phyloP scores from a whole-genome alignment of 805 yeast genomes.

The Saccharomyces paradoxus region DNA sequence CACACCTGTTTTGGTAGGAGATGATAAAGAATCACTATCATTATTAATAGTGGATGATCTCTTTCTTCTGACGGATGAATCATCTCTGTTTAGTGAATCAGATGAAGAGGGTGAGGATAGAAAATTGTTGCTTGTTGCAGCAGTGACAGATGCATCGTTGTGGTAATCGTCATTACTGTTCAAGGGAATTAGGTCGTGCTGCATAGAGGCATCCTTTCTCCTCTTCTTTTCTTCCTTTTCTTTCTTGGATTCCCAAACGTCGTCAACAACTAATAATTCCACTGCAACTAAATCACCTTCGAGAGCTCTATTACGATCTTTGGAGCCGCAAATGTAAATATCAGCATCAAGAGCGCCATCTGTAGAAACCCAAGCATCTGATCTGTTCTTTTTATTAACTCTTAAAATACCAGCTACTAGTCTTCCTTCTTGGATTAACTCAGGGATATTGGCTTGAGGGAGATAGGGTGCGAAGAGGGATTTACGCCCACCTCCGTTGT shows the following conservation, averaged over 20 bases:
- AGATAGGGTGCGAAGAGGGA: constrained; percentile 92
- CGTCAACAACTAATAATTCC: constrained; percentile 88
- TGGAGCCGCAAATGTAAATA: constrained; percentile 94
- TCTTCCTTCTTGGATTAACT: constrained; percentile 78
- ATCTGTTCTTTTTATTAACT: constrained; percentile 91
- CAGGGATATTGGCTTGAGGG: constrained; percentile 89
- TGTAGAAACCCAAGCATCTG: constrained; percentile 97
- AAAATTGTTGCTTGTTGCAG: constrained; percentile 16
- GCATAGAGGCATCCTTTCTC: constrained; percentile 54
- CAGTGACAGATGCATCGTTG: constrained; percentile 65
- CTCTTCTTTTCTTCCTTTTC: constrained; percentile 97
- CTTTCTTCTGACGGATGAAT: constrained; percentile 11
- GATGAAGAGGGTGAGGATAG: constrained; percentile 12
- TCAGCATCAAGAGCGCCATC: constrained; percentile 95
- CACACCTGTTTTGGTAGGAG: constrained; percentile 28
- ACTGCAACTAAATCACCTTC: constrained; percentile 97
- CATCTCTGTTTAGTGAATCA: constrained; percentile 6
- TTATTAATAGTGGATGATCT: constrained; percentile 17
- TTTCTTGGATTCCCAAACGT: constrained; percentile 92
- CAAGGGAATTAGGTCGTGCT: constrained; percentile 34
- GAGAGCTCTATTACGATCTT: constrained; percentile 93
- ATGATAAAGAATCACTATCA: constrained; percentile 32
- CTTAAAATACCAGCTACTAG: constrained; percentile 87
- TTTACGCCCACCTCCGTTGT: constrained; percentile 45
- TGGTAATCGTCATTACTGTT: constrained; percentile 56